Percentiles rank a stretch among this genome's conserved stretches.
These are phyloP conservation scores for Daldinia vernicosa DNA, from an alignment of 495 filamentous ascomycete genomes.

Conservation along the genomic window DNA sequence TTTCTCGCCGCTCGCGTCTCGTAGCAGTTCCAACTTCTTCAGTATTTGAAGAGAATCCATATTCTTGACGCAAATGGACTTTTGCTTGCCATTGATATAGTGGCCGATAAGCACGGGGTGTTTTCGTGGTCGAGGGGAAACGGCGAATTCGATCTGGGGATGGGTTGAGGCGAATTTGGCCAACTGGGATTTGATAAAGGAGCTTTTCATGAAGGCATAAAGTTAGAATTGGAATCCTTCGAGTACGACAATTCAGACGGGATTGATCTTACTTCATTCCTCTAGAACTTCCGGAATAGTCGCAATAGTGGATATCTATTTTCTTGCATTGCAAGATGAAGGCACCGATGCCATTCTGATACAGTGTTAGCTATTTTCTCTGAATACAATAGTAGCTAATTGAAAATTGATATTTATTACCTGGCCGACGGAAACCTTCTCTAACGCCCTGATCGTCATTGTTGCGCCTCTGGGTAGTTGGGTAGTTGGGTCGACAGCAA, in stretches of 20 bases:
- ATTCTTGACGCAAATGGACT: constrained; percentile 88
- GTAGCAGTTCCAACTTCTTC: constrained; percentile 80
- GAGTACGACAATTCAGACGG: not conserved
- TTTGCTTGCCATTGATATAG: constrained; percentile 89
- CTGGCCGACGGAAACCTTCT: constrained; percentile 68
- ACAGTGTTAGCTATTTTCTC: constrained; percentile 8
- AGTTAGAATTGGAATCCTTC: not conserved
- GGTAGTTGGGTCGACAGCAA: constrained; percentile 9
- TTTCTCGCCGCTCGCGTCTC: constrained; percentile 89
- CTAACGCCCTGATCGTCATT: constrained; percentile 74
- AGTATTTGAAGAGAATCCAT: constrained; percentile 81
- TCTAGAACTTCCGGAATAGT: constrained; percentile 87
- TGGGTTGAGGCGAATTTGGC: constrained; percentile 78
- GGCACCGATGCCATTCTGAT: constrained; percentile 91
- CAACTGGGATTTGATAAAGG: constrained; percentile 80
- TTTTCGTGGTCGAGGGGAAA: constrained; percentile 85
- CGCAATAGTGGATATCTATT: constrained; percentile 95
- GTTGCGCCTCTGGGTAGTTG: constrained; percentile 41
- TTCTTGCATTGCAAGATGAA: constrained; percentile 98
- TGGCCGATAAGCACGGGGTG: constrained; percentile 87
- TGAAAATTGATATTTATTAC: constrained; percentile 50
- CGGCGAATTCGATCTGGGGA: constrained; percentile 89
- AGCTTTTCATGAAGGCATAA: constrained; percentile 53
- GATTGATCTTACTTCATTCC: constrained; percentile 86
- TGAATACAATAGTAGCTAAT: not conserved